These are phyloP conservation scores for Citrus reticulata DNA, from an alignment of 345 rosid genomes.

Conservation along the genomic window DNA sequence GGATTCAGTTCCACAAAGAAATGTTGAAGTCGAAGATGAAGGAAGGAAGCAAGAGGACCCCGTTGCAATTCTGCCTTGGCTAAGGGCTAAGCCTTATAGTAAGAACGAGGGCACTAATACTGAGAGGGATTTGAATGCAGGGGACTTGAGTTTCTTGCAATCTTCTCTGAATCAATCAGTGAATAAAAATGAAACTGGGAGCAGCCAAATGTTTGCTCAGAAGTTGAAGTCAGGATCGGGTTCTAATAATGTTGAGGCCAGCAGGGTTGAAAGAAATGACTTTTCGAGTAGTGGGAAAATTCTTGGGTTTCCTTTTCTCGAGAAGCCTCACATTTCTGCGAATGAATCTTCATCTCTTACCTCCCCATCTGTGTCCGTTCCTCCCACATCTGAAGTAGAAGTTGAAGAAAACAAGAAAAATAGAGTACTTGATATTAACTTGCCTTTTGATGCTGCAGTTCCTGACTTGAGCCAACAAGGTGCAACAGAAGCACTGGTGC, in stretches of 20 bases:
- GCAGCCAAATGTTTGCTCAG: slow-evolving; percentile 26
- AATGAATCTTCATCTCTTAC: slow-evolving; percentile 35
- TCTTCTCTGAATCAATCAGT: slow-evolving; percentile 32
- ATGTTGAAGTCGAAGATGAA: slow-evolving; percentile 36
- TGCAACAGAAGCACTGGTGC: slow-evolving; percentile 27
- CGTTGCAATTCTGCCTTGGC: slow-evolving; percentile 58
- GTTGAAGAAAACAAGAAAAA: slow-evolving; percentile 35
- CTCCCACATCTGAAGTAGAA: slow-evolving; percentile 35
- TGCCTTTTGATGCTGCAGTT: slow-evolving; percentile 62
- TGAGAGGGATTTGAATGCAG: slow-evolving; percentile 41
- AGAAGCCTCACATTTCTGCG: slow-evolving; percentile 33
- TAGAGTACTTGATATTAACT: slow-evolving; percentile 65
- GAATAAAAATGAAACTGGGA: slow-evolving; percentile 34
- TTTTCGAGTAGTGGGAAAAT: slow-evolving; percentile 40
- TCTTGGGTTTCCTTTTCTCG: slow-evolving; percentile 51
- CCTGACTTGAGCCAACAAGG: slow-evolving; percentile 33
- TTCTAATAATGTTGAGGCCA: slow-evolving; percentile 33
- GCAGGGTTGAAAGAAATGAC: slow-evolving; percentile 30
- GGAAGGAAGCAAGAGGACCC: slow-evolving; percentile 45
- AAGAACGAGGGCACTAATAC: slow-evolving; percentile 32
- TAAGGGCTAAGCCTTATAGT: slow-evolving; percentile 39
- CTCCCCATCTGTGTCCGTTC: slow-evolving; percentile 27
- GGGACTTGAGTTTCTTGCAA: slow-evolving; percentile 27
- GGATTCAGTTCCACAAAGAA: slow-evolving; percentile 24
- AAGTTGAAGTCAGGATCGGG: slow-evolving; percentile 37